Evolutionary conservation across 2,329 filamentous ascomycete species (phyloP).

Genomic region (Aspergillus eucalypticola): DNA sequence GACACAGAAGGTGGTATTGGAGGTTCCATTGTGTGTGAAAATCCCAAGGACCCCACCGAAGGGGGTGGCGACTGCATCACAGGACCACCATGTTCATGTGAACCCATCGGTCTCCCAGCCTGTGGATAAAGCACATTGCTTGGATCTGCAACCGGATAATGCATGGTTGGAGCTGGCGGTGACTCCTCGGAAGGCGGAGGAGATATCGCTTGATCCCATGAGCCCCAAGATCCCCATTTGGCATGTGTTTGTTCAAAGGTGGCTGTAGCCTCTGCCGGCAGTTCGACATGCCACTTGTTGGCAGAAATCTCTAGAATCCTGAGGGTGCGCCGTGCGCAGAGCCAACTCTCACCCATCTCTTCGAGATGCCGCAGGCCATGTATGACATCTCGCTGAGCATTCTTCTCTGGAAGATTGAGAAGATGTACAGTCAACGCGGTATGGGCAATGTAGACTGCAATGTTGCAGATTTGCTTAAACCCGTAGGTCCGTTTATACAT

Average conservation of each 20-base stretch:
- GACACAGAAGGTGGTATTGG: conserved; percentile 22
- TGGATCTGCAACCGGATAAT: conserved; percentile 22
- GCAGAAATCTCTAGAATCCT: conserved; percentile 81
- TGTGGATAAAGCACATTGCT: conserved; percentile 17
- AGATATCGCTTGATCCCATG: conserved; percentile 43
- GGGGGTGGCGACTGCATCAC: conserved; percentile 12
- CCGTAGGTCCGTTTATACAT: conserved; percentile 92
- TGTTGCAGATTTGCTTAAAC: conserved; percentile 90
- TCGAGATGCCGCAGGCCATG: conserved; percentile 90
- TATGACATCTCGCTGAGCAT: conserved; percentile 81
- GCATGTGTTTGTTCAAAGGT: conserved; percentile 77
- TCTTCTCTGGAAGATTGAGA: conserved; percentile 89
- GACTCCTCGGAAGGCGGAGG: conserved; percentile 32
- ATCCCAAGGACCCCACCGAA: conserved; percentile 16
- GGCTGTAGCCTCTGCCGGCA: conserved; percentile 77
- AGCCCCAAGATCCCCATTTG: conserved; percentile 72
- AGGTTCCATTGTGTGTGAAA: conserved; percentile 18
- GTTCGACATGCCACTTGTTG: conserved; percentile 83
- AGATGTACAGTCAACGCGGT: conserved; percentile 93
- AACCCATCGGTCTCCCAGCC: conserved; percentile 5
- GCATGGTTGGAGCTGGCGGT: conserved; percentile 18
- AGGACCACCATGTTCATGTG: conserved; percentile 11
- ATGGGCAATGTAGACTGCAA: conserved; percentile 93
- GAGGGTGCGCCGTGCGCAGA: conserved; percentile 81
- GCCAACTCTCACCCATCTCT: conserved; percentile 94